Percentiles rank a stretch among this genome's conserved stretches.
Evolutionary conservation across 2,329 filamentous ascomycete genomes (phyloP).

Genomic region (Sphaerulina musiva): DNA sequence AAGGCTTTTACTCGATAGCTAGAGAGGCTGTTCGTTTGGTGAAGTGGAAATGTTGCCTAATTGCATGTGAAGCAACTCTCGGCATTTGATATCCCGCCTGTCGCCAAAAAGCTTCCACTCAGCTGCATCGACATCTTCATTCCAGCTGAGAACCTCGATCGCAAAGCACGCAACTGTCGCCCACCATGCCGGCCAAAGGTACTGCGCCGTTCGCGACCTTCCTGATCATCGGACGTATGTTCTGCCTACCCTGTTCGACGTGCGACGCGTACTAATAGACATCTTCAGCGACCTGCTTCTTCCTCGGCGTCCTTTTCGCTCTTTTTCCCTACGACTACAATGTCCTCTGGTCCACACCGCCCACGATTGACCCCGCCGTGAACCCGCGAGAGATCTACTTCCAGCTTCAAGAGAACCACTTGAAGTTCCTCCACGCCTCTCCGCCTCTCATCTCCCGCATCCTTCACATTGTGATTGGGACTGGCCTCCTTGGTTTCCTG

Average conservation of each 20-base stretch:
- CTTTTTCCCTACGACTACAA: constrained; percentile 94
- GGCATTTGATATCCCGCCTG: not conserved
- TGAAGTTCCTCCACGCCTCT: constrained; percentile 83
- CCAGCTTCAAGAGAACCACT: constrained; percentile 78
- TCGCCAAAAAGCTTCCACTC: not conserved
- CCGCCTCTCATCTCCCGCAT: constrained; percentile 89
- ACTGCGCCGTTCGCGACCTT: constrained; percentile 75
- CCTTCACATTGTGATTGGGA: constrained; percentile 84
- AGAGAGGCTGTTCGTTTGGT: not conserved
- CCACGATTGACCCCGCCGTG: constrained; percentile 12
- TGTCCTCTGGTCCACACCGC: constrained; percentile 68
- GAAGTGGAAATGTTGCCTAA: not conserved
- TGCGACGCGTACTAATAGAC: not conserved
- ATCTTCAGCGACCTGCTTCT: constrained; percentile 68
- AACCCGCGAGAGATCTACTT: constrained; percentile 58
- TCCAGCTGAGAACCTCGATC: not conserved
- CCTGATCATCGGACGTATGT: constrained; percentile 89
- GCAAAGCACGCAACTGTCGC: constrained; percentile 1
- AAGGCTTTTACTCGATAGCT: not conserved
- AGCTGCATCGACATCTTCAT: not conserved
- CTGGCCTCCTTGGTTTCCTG: constrained; percentile 82
- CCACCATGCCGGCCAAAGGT: constrained; percentile 28
- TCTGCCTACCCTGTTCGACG: not conserved
- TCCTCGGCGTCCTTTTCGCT: constrained; percentile 95
- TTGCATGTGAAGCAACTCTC: not conserved